A percentile compares a stretch with the other conserved stretches of the same genome.
Evolutionary conservation across 106 monocot species (phyloP).

Genomic region (Vanilla planifolia): DNA sequence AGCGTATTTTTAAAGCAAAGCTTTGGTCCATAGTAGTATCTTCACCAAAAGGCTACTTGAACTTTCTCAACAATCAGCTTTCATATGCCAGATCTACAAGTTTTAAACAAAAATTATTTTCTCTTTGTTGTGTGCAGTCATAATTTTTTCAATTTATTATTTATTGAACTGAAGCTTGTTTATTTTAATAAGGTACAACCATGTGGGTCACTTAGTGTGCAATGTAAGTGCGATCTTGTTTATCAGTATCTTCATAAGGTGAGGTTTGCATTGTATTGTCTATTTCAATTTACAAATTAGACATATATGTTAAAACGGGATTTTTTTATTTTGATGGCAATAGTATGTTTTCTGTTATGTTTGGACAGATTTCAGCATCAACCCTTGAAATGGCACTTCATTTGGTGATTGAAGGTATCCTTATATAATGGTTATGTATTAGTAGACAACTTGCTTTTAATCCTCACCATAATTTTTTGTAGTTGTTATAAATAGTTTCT

Average conservation of each 20-base stretch:
- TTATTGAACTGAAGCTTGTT: no score
- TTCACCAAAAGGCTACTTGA: no score
- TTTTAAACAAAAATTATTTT: no score
- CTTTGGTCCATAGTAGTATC: no score
- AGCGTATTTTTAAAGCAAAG: no score
- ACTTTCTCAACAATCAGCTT: no score
- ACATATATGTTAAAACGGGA: neutral
- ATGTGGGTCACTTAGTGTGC: constrained; percentile 27
- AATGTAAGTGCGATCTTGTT: constrained; percentile 45
- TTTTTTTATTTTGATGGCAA: neutral
- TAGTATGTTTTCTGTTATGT: constrained; percentile 1
- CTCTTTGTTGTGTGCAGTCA: no score
- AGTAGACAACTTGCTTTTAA: neutral
- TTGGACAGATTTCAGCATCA: constrained; percentile 34
- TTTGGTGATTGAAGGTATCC: constrained; percentile 34
- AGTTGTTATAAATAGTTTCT: neutral
- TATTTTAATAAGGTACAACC: constrained; percentile 35
- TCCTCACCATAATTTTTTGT: neutral
- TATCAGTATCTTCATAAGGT: constrained; percentile 54
- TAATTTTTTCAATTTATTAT: no score
- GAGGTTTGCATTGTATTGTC: constrained; percentile 1
- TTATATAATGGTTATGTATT: neutral
- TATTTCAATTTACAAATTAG: neutral
- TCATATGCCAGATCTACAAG: no score
- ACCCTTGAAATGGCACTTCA: constrained; percentile 25